Evolutionary conservation across 352 stramenopile genomes (phyloP).

Genomic region (Phytophthora vignae): DNA sequence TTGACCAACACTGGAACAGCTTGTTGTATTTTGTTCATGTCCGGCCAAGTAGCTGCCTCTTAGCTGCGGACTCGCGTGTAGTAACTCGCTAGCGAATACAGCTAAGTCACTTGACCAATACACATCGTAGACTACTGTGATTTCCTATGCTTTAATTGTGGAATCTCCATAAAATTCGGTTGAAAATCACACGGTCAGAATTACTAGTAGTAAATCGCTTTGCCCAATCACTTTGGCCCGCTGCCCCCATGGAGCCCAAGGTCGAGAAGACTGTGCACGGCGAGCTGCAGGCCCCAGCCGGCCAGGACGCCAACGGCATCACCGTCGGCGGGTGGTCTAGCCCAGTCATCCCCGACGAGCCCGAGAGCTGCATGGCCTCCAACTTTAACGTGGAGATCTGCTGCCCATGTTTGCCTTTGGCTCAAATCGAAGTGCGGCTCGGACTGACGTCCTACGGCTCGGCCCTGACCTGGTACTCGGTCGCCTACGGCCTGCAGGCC

Average conservation of each 20-base stretch:
- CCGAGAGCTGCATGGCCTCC: slow-evolving; percentile 27
- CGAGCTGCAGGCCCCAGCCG: slow-evolving; percentile 9
- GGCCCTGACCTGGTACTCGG: slow-evolving; percentile 32
- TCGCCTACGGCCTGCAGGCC: slow-evolving; percentile 21
- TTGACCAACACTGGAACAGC: slow-evolving; percentile 32
- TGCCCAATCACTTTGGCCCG: not conserved
- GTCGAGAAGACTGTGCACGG: slow-evolving; percentile 37
- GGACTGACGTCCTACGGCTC: slow-evolving; percentile 34
- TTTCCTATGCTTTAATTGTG: too few species aligned
- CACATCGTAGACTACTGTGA: slow-evolving; percentile 1
- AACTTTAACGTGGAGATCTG: slow-evolving; percentile 40
- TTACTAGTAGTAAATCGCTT: too few species aligned
- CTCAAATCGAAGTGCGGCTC: slow-evolving; percentile 40
- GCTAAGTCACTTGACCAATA: slow-evolving; percentile 27
- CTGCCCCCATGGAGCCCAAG: slow-evolving; percentile 13
- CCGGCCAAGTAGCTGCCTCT: slow-evolving; percentile 11
- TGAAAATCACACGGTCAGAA: too few species aligned
- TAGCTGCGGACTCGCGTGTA: slow-evolving; percentile 6
- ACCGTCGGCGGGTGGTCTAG: slow-evolving; percentile 40
- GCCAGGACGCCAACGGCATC: slow-evolving; percentile 38
- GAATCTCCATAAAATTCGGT: too few species aligned
- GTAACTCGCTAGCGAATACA: slow-evolving; percentile 34
- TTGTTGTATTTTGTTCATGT: slow-evolving; percentile 45
- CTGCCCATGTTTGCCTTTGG: slow-evolving; percentile 42
- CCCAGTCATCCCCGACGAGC: slow-evolving; percentile 32